Evolutionary conservation across 2,329 filamentous ascomycete species (phyloP).

Genomic region (Colletotrichum shisoi): DNA sequence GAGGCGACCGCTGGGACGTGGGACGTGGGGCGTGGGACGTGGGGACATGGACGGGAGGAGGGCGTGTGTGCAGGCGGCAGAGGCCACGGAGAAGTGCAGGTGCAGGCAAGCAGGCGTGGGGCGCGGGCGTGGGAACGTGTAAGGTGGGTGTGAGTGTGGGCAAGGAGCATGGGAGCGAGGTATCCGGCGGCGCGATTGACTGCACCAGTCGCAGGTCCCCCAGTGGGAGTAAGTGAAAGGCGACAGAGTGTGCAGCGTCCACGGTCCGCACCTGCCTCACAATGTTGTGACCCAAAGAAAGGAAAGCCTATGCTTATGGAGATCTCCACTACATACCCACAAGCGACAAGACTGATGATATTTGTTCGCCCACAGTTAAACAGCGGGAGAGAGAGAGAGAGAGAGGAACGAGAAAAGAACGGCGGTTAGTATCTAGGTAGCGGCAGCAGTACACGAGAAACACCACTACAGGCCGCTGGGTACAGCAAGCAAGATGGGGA

Average conservation of each 20-base stretch:
- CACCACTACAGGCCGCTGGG: too few relatives aligned
- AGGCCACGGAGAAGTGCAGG: conserved; percentile 7
- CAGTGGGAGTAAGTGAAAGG: background rate
- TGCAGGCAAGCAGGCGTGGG: conserved; percentile 6
- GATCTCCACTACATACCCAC: conserved; percentile 33
- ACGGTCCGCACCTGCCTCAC: background rate
- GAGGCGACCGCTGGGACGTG: conserved; percentile 14
- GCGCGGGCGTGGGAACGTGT: conserved; percentile 17
- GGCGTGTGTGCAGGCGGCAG: conserved; percentile 12
- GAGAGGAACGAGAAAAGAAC: conserved; percentile 31
- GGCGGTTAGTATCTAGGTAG: conserved; percentile 10
- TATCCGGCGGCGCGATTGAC: conserved; percentile 33
- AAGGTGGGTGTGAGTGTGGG: conserved; percentile 15
- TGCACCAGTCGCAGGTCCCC: conserved; percentile 6
- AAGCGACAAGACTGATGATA: conserved; percentile 19
- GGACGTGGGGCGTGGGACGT: conserved; percentile 23
- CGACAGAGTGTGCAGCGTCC: background rate
- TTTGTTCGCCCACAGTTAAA: conserved; percentile 24
- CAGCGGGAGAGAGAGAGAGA: conserved; percentile 26
- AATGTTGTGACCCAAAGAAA: background rate
- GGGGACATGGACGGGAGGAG: conserved; percentile 15
- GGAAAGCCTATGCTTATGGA: conserved; percentile 29
- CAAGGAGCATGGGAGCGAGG: conserved; percentile 33
- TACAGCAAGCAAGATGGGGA: background rate
- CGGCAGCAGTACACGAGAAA: conserved; percentile 22